Base-by-base conservation (phyloP, 2,329 filamentous ascomycete species). In the Botrytis medusae region DNA sequence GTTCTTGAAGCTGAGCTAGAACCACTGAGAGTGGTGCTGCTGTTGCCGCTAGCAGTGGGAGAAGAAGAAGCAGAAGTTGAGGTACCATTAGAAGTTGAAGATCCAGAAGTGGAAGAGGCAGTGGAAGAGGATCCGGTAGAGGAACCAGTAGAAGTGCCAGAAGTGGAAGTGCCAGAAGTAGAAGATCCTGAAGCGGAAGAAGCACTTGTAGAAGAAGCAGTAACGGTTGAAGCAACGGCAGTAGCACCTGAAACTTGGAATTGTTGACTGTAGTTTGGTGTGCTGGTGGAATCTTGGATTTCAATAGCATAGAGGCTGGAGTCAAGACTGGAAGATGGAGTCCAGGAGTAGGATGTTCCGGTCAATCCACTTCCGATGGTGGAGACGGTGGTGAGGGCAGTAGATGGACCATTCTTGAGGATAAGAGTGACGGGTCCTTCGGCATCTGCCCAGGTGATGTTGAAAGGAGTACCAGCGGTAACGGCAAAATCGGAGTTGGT, bases 341-440 rank as follows among this genome's bases (percentile, higher is more conserved):
- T 75, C 77, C 77, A 81, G 16, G 48, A 59, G 74, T 73, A 79
- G 14, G 77, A 78, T 18, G n/a, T 54, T 29, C 51, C 51, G 10
- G 51, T 75, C 18, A 77, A 71, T 61, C 76, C 77, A 80, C 80
- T 76, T 25, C 74, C 75, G 63, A 81, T 77, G 37, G 76, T 77
- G 63, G 44, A 68, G 46, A 81, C 79, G 32, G 76, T 76, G 22
- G 69, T 51, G 16, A 80, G 75, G 46, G 73, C 60, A 29, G 71
- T 78, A 4, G 79, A 72, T 59, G 73, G 40, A 29, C 79, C 80
- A 57, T 77, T 76, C 77, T 78, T 80, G 32, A 81, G 73, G 20
- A 74, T 46, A 40, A 81, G 63, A 29, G 77, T 79, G 29, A 81
- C 79, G 29, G 78, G 73, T 25, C 79, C 79, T 1, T 71, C 16